These are phyloP conservation scores for Solanum ossicruentum DNA, from an alignment of 257 asterid genomes.

Conservation along the genomic window DNA sequence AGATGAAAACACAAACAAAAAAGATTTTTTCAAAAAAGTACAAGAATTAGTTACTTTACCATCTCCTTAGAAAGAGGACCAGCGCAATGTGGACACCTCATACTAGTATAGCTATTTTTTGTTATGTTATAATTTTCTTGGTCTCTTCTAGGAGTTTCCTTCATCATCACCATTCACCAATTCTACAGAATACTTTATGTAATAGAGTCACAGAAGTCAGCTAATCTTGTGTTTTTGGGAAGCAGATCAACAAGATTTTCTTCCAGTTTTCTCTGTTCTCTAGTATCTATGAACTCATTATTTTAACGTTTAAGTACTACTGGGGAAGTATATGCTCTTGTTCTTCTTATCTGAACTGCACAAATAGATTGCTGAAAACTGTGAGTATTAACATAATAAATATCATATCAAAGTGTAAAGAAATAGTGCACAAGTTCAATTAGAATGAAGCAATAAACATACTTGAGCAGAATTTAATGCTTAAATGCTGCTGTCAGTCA, in stretches of 20 bases:
- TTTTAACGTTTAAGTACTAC: neutral
- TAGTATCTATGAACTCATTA: neutral
- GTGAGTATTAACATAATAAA: neutral
- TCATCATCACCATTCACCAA: neutral
- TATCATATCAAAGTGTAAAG: neutral
- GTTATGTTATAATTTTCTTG: neutral
- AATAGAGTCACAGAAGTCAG: neutral
- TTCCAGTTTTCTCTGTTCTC: neutral
- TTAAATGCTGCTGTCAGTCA: too few species aligned
- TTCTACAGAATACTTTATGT: neutral
- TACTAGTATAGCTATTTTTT: neutral
- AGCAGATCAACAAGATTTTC: neutral
- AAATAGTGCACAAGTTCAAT: neutral
- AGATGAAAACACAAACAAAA: neutral
- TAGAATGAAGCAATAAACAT: neutral
- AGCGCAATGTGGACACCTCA: slow-evolving; percentile 67
- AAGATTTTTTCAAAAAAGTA: neutral
- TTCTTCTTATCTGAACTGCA: neutral
- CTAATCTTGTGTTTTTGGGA: neutral
- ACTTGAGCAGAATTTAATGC: neutral
- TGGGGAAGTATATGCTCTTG: neutral
- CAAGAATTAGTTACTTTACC: slow-evolving; percentile 14
- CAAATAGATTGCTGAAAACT: neutral
- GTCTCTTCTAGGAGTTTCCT: neutral
- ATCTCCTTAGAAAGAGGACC: slow-evolving; percentile 74